Percentiles rank a stretch among this genome's conserved stretches.
phyloP scores from a whole-genome alignment of 345 rosid species.

The Melastoma malabathricum region DNA sequence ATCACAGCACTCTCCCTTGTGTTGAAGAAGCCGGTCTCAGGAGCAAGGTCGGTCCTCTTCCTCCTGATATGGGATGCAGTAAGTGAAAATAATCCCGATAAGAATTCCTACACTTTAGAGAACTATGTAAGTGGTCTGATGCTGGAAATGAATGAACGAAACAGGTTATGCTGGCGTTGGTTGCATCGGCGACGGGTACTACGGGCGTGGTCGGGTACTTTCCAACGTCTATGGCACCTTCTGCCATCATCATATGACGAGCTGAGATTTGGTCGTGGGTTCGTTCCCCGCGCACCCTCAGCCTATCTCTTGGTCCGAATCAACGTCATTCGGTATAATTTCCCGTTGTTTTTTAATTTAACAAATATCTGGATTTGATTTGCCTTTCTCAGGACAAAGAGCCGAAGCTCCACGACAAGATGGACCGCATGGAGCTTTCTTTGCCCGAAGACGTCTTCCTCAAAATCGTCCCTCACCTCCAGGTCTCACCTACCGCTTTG shows the following conservation, averaged over 20 bases:
- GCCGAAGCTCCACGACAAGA: not conserved
- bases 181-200: constrained; percentile 68
- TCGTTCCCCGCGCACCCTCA: too few relatives aligned
- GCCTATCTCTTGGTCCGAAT: too few relatives aligned
- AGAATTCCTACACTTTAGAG: not conserved
- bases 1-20: constrained; percentile 15
- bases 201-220: constrained; percentile 61
- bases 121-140: too few relatives aligned
- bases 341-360: too few relatives aligned
- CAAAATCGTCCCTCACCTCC: constrained; percentile 44
- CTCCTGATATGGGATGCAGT: constrained; percentile 21
- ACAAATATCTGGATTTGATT: too few relatives aligned
- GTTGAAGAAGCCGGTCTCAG: constrained; percentile 14
- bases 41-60: constrained; percentile 15
- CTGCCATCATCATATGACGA: constrained; percentile 57
- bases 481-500: constrained; percentile 18
- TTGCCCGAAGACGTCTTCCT: constrained; percentile 49
- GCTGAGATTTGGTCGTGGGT: too few relatives aligned
- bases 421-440: constrained; percentile 16
- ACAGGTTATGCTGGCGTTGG: constrained; percentile 63
- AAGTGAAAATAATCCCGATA: not conserved
- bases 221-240: constrained; percentile 45
- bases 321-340: too few relatives aligned
- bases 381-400: accelerated
- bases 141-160: not conserved